Evolutionary conservation across 306 rosid species (phyloP).

Genomic region (Datisca glomerata): DNA sequence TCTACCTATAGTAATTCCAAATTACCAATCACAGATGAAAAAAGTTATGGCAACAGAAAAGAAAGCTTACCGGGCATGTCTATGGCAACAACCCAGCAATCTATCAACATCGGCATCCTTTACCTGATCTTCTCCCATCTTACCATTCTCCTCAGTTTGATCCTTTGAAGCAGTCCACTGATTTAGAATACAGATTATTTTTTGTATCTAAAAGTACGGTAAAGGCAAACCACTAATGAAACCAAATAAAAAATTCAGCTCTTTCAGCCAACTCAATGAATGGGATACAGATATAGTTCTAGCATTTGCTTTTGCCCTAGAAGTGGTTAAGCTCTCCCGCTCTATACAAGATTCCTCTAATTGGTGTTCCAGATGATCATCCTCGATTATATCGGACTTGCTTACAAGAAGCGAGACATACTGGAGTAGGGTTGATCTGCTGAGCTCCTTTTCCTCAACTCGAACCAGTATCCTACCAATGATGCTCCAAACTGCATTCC

Average conservation of each 20-base stretch:
- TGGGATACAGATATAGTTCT: conserved; percentile 73
- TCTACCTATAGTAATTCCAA: too few species aligned
- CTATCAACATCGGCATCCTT: conserved; percentile 26
- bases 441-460: conserved; percentile 49
- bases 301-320: conserved; percentile 33
- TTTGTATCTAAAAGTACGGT: conserved; percentile 41
- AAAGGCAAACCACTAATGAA: conserved; percentile 27
- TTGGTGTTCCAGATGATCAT: conserved; percentile 59
- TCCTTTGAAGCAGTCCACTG: conserved; percentile 51
- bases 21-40: too few species aligned
- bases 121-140: conserved; percentile 7
- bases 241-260: not conserved
- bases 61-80: conserved; percentile 42
- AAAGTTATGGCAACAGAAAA: too few species aligned
- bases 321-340: conserved; percentile 13
- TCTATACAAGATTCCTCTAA: conserved; percentile 22
- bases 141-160: conserved; percentile 7
- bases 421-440: conserved; percentile 32
- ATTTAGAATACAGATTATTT: conserved; percentile 52
- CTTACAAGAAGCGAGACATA: conserved; percentile 42
- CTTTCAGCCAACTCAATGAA: conserved; percentile 1
- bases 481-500: conserved; percentile 77
- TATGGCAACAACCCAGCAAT: conserved; percentile 54
- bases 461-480: conserved; percentile 49
- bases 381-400: conserved; percentile 72